phyloP scores from a whole-genome alignment of 768 basidiomycete species.

The Lactarius akahatsu region DNA sequence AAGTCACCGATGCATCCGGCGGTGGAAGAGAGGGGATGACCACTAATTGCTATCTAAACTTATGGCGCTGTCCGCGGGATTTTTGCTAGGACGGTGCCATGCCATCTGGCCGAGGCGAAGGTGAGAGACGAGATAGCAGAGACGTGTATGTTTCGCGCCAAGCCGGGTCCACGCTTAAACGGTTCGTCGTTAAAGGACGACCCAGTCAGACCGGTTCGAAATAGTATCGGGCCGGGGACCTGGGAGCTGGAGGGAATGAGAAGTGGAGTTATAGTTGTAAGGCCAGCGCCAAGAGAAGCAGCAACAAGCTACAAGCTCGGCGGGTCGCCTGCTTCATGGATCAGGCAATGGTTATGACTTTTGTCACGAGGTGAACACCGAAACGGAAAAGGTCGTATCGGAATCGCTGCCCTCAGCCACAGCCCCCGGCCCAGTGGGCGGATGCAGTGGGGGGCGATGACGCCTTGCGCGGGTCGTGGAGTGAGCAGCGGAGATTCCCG shows the following conservation, averaged over 20 bases:
- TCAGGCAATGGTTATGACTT: neutral
- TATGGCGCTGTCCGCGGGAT: neutral
- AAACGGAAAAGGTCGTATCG: neutral
- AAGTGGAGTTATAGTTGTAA: neutral
- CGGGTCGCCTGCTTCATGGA: neutral
- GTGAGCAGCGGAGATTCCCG: neutral
- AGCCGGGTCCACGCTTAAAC: neutral
- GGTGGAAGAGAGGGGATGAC: neutral
- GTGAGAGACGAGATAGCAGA: neutral
- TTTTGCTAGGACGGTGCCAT: neutral
- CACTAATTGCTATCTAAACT: neutral
- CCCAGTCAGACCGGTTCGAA: neutral
- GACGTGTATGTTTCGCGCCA: neutral
- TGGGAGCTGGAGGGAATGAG: neutral
- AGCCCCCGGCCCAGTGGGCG: neutral
- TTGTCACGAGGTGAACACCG: neutral
- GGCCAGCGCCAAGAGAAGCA: conserved; percentile 21
- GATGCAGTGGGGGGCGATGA: neutral
- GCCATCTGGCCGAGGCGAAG: neutral
- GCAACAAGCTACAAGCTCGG: conserved; percentile 22
- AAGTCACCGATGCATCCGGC: neutral
- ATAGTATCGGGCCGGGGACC: neutral
- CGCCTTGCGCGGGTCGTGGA: neutral
- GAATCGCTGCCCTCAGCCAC: neutral
- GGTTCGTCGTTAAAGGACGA: neutral